Evolutionary conservation across 2,329 filamentous ascomycete genomes (phyloP).

Genomic region (Ceratocystis albifundus): DNA sequence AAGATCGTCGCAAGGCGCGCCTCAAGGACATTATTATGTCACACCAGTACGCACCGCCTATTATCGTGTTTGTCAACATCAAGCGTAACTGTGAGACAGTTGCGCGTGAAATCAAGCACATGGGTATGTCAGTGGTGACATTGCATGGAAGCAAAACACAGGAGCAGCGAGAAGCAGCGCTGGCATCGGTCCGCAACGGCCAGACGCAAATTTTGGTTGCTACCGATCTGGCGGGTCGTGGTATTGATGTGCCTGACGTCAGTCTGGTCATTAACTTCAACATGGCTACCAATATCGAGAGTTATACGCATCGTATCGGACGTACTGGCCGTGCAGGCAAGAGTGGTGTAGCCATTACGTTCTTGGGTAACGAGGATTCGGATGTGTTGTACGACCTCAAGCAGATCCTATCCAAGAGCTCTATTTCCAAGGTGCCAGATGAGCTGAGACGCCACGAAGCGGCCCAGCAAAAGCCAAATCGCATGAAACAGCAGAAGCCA

Average conservation of each 20-base stretch:
- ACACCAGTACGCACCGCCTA: conserved; percentile 70
- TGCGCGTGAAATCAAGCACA: conserved; percentile 83
- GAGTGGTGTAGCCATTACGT: conserved; percentile 90
- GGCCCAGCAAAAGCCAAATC: conserved; percentile 66
- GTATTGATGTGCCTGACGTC: conserved; percentile 95
- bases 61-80: conserved; percentile 99
- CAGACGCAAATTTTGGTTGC: conserved; percentile 81
- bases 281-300: conserved; percentile 88
- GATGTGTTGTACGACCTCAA: conserved; percentile 91
- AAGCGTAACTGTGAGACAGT: conserved; percentile 97
- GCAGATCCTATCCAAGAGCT: conserved; percentile 88
- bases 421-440: conserved; percentile 79
- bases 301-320: conserved; percentile 92
- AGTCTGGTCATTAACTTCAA: conserved; percentile 97
- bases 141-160: conserved; percentile 94
- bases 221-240: conserved; percentile 87
- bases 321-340: conserved; percentile 96
- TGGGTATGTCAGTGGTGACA: conserved; percentile 83
- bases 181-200: conserved; percentile 72
- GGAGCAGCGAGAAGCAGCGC: conserved; percentile 88
- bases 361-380: conserved; percentile 77
- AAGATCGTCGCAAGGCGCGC: conserved; percentile 94
- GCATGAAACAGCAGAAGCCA: conserved; percentile 27
- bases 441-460: conserved; percentile 82
- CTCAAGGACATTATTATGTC: conserved; percentile 80